Conservation (phyloP, 2,329 filamentous ascomycete genomes). For the Aureobasidium sp. region DNA sequence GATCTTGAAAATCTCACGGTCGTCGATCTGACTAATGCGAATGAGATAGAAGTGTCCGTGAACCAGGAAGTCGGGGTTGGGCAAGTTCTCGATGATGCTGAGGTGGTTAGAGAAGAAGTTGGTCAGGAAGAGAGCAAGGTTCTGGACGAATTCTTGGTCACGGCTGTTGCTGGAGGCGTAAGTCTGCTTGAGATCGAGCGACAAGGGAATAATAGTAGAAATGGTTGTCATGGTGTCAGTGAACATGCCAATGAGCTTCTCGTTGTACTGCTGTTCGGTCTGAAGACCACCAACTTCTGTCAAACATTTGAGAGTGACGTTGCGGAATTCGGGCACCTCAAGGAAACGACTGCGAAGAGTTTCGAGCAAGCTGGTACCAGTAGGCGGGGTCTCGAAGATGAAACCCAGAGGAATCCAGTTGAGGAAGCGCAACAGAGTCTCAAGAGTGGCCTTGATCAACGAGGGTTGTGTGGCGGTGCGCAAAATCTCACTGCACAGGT, state of each 20-base stretch:
- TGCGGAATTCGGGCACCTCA: slow-evolving; percentile 88
- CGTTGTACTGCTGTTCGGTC: slow-evolving; percentile 79
- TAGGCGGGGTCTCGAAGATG: slow-evolving; percentile 84
- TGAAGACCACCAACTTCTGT: slow-evolving; percentile 95
- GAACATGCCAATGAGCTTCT: slow-evolving; percentile 97
- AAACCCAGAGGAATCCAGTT: slow-evolving; percentile 99
- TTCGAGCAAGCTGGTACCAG: slow-evolving; percentile 63
- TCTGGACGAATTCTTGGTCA: slow-evolving; percentile 97
- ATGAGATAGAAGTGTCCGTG: slow-evolving; percentile 98
- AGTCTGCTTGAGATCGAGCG: slow-evolving; percentile 81
- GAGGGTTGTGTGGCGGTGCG: slow-evolving; percentile 81
- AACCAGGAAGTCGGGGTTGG: slow-evolving; percentile 87
- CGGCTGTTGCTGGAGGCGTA: slow-evolving; percentile 85
- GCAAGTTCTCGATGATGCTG: slow-evolving; percentile 87
- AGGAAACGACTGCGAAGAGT: slow-evolving; percentile 88
- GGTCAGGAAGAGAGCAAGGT: slow-evolving; percentile 88
- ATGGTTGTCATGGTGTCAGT: slow-evolving; percentile 92
- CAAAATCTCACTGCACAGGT: slow-evolving; percentile 91
- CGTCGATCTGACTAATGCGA: slow-evolving; percentile 95
- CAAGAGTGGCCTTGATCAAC: slow-evolving; percentile 90
- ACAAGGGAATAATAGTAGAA: slow-evolving; percentile 82
- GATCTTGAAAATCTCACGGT: slow-evolving; percentile 99
- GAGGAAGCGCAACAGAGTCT: slow-evolving; percentile 90
- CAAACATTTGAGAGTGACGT: slow-evolving; percentile 90
- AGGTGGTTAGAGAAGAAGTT: slow-evolving; percentile 96